Evolutionary conservation across 306 rosid species (phyloP).

Genomic region (Crotalaria pallida): DNA sequence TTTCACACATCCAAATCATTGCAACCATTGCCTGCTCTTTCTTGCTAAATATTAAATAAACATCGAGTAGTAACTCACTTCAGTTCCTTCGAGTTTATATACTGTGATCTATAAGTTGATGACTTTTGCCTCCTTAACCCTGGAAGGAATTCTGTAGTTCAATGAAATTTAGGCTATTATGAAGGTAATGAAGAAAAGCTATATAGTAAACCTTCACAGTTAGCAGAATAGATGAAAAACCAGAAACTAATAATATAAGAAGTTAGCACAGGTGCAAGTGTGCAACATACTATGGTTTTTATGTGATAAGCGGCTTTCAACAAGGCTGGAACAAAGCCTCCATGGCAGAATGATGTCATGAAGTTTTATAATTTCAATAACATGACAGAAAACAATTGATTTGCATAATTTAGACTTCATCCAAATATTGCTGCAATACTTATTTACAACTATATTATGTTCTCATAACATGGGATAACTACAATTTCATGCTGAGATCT

Average conservation of each 20-base stretch:
- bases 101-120: conserved; percentile 86
- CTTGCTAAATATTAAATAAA: conserved; percentile 20
- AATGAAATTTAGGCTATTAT: conserved; percentile 6
- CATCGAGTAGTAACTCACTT: conserved; percentile 44
- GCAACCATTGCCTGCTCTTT: conserved; percentile 7
- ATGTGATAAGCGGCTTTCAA: background rate
- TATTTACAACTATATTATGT: background rate
- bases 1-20: background rate
- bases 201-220: background rate
- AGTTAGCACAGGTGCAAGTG: background rate
- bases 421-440: background rate
- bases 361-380: background rate
- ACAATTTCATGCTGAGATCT: background rate
- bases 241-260: background rate
- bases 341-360: background rate
- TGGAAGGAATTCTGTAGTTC: conserved; percentile 53
- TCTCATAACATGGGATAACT: background rate
- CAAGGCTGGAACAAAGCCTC: background rate
- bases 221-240: conserved; percentile 4
- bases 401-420: background rate
- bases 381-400: background rate
- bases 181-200: conserved; percentile 2
- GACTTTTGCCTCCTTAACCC: conserved; percentile 80
- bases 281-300: background rate
- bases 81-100: conserved; percentile 71